A percentile compares a stretch with the other conserved stretches of the same genome.
phyloP scores from a whole-genome alignment of 2,329 filamentous ascomycete genomes.

The Curvularia sp. region DNA sequence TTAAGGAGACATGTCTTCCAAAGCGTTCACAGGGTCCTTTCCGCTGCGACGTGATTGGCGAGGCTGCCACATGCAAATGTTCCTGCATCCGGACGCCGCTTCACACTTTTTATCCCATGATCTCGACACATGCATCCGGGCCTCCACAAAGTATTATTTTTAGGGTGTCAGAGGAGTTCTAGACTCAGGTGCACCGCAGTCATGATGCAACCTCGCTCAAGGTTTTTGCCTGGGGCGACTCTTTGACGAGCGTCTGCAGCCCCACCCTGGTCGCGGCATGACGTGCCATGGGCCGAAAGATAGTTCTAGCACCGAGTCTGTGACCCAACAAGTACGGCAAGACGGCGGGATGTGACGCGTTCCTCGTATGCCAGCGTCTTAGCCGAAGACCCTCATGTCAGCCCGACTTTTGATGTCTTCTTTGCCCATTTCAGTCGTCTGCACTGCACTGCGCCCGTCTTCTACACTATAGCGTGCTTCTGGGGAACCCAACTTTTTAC shows the following conservation, averaged over 20 bases:
- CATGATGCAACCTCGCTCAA: constrained; percentile 1
- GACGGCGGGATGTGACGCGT: constrained; percentile 16
- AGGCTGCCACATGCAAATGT: constrained; percentile 7
- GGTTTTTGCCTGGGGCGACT: constrained; percentile 6
- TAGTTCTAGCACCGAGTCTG: constrained; percentile 12
- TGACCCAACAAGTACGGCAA: constrained; percentile 14
- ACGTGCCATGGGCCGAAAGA: constrained; percentile 18
- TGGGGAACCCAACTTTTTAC: constrained; percentile 1
- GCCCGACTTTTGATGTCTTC: neutral
- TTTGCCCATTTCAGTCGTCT: neutral
- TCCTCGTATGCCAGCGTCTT: neutral
- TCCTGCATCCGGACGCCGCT: neutral
- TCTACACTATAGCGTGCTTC: neutral
- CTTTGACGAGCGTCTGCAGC: constrained; percentile 6
- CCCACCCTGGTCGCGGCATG: constrained; percentile 13
- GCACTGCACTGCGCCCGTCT: constrained; percentile 2
- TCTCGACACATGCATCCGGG: neutral
- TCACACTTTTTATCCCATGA: constrained; percentile 11
- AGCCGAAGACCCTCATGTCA: neutral
- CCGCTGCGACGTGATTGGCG: constrained; percentile 4
- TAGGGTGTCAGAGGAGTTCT: constrained; percentile 4
- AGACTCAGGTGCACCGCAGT: constrained; percentile 7
- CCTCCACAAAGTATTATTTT: constrained; percentile 8
- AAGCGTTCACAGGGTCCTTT: neutral
- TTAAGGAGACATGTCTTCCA: neutral